These are phyloP conservation scores for Excoecaria cochinchinensis DNA, from an alignment of 345 rosid genomes.

Conservation along the genomic window DNA sequence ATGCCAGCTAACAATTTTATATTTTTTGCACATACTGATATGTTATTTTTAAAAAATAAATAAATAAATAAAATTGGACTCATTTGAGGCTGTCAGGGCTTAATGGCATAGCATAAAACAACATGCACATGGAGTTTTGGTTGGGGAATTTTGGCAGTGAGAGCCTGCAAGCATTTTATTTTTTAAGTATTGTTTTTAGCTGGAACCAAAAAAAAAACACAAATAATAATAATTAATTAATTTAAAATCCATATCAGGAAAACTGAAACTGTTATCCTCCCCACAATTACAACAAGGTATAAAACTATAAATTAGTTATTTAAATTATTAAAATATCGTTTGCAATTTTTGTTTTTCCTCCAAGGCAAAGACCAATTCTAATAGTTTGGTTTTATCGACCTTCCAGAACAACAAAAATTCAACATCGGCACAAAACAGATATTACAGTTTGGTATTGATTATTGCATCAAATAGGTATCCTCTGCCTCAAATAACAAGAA, in stretches of 20 bases:
- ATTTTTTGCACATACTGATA: neutral
- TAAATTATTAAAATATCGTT: no score
- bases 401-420: slow-evolving; percentile 21
- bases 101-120: neutral
- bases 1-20: slow-evolving; percentile 3
- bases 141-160: neutral
- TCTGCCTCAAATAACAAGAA: neutral
- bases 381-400: slow-evolving; percentile 13
- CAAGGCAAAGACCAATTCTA: slow-evolving; percentile 16
- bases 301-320: no score
- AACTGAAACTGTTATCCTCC: no score
- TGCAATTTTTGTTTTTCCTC: no score
- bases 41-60: neutral
- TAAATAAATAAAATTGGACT: neutral
- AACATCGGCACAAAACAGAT: slow-evolving; percentile 3
- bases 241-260: neutral
- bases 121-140: slow-evolving; percentile 1
- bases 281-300: no score
- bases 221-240: no score
- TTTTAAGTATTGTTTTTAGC: no score
- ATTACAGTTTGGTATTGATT: slow-evolving; percentile 7
- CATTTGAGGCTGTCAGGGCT: neutral
- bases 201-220: no score
- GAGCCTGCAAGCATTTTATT: no score
- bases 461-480: neutral